Conservation (phyloP, 1,139 yeast genomes). For the Hemisphaericaspora subhashii region DNA sequence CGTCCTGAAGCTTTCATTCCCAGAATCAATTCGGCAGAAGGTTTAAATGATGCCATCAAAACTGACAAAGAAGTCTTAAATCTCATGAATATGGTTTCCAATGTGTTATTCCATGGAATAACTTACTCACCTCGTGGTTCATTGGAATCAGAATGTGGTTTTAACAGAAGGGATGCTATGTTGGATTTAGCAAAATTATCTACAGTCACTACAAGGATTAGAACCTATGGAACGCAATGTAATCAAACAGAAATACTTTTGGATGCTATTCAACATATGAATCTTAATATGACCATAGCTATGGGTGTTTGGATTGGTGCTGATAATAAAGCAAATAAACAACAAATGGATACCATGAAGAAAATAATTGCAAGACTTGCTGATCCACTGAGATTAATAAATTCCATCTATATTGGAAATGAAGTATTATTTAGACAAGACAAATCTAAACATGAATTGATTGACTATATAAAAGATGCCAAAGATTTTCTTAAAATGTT, state of each 20-base stretch:
- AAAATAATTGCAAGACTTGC: constrained; percentile 46
- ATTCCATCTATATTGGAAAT: constrained; percentile 59
- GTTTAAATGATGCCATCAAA: constrained; percentile 28
- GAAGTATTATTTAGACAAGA: constrained; percentile 63
- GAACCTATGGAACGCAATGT: constrained; percentile 67
- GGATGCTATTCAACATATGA: constrained; percentile 50
- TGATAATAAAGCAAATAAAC: constrained; percentile 37
- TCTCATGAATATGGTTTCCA: constrained; percentile 28
- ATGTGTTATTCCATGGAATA: constrained; percentile 51
- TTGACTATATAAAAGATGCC: constrained; percentile 44
- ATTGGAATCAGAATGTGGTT: constrained; percentile 54
- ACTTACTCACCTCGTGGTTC: constrained; percentile 59
- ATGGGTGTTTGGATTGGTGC: constrained; percentile 66
- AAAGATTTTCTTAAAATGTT: constrained; percentile 34
- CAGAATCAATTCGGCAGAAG: constrained; percentile 11
- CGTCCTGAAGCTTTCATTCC: not conserved
- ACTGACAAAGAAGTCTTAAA: constrained; percentile 27
- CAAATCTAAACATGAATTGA: constrained; percentile 34
- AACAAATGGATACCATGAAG: constrained; percentile 47
- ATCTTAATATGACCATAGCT: constrained; percentile 56
- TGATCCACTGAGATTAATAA: constrained; percentile 34
- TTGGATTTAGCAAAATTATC: constrained; percentile 58
- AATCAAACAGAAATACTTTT: constrained; percentile 53
- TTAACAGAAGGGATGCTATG: constrained; percentile 46
- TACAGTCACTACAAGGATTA: constrained; percentile 54